Evolutionary conservation across 306 rosid species (phyloP), one percentile per base, ranked within the genome.

Genomic region (Parietaria judaica): DNA sequence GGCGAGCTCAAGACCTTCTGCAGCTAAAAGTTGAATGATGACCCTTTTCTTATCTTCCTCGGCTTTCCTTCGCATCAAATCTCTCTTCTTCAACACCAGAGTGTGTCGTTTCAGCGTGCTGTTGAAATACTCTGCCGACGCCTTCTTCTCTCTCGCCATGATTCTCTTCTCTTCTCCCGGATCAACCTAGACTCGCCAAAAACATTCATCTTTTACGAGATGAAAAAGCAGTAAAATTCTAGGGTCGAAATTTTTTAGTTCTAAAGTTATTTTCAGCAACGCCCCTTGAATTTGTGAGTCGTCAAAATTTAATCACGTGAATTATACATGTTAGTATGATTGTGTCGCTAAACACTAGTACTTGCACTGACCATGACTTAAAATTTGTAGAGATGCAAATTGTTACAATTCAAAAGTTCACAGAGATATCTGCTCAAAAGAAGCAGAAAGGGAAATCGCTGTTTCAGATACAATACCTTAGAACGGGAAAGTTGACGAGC

Each of bases 1-100:
- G 36, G 97, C 98, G 34, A 91, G 96, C 79, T 91, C 97, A 51
- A 91, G 95, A 55, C 98, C 98, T 72, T 91, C 98, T 23, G 81
- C 86, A 7, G 96, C 98, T 70, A 91, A 81, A 68, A 91, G 95
- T 54, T 63, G 84, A 56, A 76, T 36, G 48, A 91, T 81, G 54
- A 74, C 61, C 81, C 50, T 83, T 69, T 64, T 79, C 77, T 76
- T 83, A 47, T 88, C 98, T 65, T 87, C 96, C 54, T 88, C 95
- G 0, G 96, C 88, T 65, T 84, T 88, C 70, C 70, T 83, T 55
- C 98, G 76, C 82, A 85, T 77, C 71, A 91, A 51, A 68, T 92
- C 96, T 70, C 98, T 79, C 72, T 84, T 92, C 88, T 79, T 86
- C 56, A 92, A 68, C 54, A 91, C 64, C 34, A 88, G 85, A 1